phyloP scores from a whole-genome alignment of 2,329 filamentous ascomycete genomes.

The Aspergillus candidus region DNA sequence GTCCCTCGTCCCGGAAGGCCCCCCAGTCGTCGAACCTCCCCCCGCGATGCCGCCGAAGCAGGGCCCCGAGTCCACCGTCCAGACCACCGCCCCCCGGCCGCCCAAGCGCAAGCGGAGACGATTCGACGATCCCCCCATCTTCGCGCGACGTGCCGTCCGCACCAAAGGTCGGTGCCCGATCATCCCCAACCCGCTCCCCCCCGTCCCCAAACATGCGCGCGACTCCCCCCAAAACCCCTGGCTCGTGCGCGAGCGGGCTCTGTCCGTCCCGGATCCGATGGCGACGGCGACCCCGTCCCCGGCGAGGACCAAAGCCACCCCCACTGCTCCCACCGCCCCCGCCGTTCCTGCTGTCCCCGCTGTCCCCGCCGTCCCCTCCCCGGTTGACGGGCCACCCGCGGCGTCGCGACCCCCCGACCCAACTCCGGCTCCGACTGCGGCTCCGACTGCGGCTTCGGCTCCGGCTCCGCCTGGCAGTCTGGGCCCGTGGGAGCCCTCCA shows the following conservation, averaged over 20 bases:
- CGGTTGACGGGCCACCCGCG: conserved; percentile 25
- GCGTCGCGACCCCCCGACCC: conserved; percentile 13
- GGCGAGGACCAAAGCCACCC: conserved; percentile 4
- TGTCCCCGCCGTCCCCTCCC: conserved; percentile 17
- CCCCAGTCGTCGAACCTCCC: conserved; percentile 5
- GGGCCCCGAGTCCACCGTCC: no score
- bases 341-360: conserved; percentile 12
- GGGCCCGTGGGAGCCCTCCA: conserved; percentile 50
- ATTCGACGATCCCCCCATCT: conserved; percentile 50
- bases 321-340: conserved; percentile 6
- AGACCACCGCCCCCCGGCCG: conserved; percentile 26
- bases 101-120: conserved; percentile 46
- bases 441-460: neutral
- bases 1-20: conserved; percentile 12
- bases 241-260: conserved; percentile 17
- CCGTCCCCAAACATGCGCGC: conserved; percentile 29
- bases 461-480: conserved; percentile 22
- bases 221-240: conserved; percentile 17
- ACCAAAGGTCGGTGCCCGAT: conserved; percentile 37
- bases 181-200: conserved; percentile 33
- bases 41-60: conserved; percentile 15
- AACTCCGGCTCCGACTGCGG: no score
- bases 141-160: conserved; percentile 40
- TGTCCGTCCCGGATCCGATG: conserved; percentile 12
- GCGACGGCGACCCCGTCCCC: conserved; percentile 1